These are phyloP conservation scores for Pelargonium fulgidum DNA, from an alignment of 441 rosid species.

Conservation along the genomic window DNA sequence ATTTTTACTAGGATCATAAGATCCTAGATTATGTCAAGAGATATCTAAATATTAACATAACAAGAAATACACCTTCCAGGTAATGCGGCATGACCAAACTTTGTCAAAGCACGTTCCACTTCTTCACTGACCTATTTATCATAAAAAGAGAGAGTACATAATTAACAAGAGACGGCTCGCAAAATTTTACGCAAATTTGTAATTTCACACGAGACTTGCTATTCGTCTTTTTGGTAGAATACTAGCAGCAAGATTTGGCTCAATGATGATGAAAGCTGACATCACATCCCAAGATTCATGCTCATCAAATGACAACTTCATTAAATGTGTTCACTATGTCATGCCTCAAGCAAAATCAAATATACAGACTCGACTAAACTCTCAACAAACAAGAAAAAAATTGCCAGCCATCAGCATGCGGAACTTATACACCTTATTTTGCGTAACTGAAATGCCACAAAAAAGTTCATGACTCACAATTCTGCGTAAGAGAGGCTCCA, in stretches of 20 bases:
- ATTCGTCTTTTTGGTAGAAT: background rate
- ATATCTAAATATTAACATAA: conserved; percentile 3
- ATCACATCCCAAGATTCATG: too few species aligned
- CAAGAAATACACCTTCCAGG: conserved; percentile 50
- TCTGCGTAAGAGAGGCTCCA: conserved; percentile 96
- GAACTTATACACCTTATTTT: background rate
- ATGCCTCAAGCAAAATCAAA: background rate
- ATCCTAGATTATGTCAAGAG: background rate
- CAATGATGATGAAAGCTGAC: too few species aligned
- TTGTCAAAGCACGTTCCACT: conserved; percentile 97
- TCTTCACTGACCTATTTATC: conserved; percentile 89
- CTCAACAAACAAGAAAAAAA: too few species aligned
- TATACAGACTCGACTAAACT: too few species aligned
- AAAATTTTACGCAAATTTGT: background rate
- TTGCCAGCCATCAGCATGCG: background rate
- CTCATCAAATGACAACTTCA: background rate
- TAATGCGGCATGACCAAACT: conserved; percentile 81
- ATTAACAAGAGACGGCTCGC: background rate
- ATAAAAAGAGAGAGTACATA: conserved; percentile 17
- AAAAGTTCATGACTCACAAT: conserved; percentile 52
- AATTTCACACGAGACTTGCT: background rate
- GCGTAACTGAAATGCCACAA: background rate
- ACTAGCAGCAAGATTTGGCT: background rate
- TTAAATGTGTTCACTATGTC: background rate
- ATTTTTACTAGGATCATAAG: background rate